Evolutionary conservation across 768 basidiomycete species (phyloP).

Genomic region (Mycena capillaripes): DNA sequence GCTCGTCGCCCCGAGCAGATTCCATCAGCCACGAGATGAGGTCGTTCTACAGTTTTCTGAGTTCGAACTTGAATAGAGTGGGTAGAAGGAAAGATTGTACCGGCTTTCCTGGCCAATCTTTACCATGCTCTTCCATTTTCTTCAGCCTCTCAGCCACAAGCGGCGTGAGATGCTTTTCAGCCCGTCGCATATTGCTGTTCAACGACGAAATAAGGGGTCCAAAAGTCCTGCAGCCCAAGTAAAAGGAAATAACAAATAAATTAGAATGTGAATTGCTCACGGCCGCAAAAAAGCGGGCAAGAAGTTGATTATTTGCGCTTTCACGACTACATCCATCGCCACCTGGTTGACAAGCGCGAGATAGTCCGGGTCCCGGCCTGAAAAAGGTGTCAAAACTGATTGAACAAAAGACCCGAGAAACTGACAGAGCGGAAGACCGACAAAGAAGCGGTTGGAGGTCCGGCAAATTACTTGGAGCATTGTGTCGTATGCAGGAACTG

Average conservation of each 20-base stretch:
- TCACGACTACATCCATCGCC: constrained; percentile 44
- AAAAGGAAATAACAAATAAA: not conserved
- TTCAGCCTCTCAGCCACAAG: constrained; percentile 36
- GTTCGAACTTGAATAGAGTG: not conserved
- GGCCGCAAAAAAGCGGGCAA: constrained; percentile 47
- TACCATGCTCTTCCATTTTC: constrained; percentile 33
- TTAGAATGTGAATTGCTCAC: constrained; percentile 36
- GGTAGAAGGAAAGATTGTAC: not conserved
- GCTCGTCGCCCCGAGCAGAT: constrained; percentile 43
- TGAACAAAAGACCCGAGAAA: not conserved
- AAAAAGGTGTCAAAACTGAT: not conserved
- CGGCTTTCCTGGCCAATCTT: constrained; percentile 41
- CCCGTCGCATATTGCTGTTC: constrained; percentile 34
- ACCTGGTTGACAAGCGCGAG: constrained; percentile 43
- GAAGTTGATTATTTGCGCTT: constrained; percentile 39
- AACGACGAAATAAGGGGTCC: constrained; percentile 32
- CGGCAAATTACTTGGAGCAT: constrained; percentile 31
- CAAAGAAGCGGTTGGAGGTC: constrained; percentile 28
- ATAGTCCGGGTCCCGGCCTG: constrained; percentile 32
- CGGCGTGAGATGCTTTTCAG: constrained; percentile 35
- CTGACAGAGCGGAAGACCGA: constrained; percentile 34
- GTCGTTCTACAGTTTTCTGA: constrained; percentile 46
- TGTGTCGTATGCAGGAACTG: constrained; percentile 29
- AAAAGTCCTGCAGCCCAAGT: constrained; percentile 3
- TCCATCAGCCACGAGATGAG: constrained; percentile 56